Evolutionary conservation across 805 yeast species (phyloP), one percentile per base, ranked within the genome.

Genomic region (Hanseniaspora guilliermondii): DNA sequence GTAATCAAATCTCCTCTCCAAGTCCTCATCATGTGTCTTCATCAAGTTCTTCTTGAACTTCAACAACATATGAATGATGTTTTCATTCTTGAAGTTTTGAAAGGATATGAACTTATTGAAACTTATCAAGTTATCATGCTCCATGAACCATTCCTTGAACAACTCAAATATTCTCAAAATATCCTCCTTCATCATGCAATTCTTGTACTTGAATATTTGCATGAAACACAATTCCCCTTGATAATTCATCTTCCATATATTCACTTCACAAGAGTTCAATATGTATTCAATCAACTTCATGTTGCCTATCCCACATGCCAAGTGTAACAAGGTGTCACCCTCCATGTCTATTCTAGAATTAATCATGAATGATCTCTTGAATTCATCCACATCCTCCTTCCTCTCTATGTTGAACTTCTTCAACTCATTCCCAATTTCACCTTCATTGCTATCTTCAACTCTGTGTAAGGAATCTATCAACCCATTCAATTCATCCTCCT

Each of bases 241-340:
- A 57, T 80, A 75, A 61, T 85, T 85, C 16, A 76, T 68, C 3
- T 74, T 73, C 46, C 74, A 68, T 55, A 78, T 76, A 68, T 82
- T 77, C 58, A 57, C 53, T 60, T 66, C 53, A 24, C 49, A 39
- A 7, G 48, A n/a, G 14, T n/a, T 30, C 32, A 87, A 69, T 41
- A 93, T 73, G 14, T 88, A 76, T 60, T 84, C 93, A 55, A 87
- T 81, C 68, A 89, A 80, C 47, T 76, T 77, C 35, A 83, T 68
- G 64, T 83, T 86, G 3, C 97, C 98, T 78, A 93, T 87, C 0
- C 97, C 85, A 57, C 97, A 87, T 0, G 97, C 95, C 97, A 97
- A 93, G 68, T 93, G 98, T 60, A 93, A 80, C 1, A 95, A 84
- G 0, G 96, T 85, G 64, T 93, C 94, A 1, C 96, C 94, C 64